Evolutionary conservation across 2,329 filamentous ascomycete species (phyloP).

Genomic region (Penicillium sp.): DNA sequence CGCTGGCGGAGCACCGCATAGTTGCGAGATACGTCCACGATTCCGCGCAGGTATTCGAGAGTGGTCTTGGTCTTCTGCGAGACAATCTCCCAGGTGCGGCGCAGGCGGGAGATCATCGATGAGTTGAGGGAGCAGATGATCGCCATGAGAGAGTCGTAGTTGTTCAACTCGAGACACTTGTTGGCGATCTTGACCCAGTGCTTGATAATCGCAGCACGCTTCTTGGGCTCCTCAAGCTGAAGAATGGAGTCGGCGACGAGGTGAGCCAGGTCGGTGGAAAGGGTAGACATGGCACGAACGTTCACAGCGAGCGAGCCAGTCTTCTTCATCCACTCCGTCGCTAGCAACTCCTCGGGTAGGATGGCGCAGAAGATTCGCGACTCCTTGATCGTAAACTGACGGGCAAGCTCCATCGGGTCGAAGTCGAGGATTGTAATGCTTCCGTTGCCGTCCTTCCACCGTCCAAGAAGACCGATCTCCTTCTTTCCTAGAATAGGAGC

Average conservation of each 20-base stretch:
- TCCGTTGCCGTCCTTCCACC: constrained; percentile 74
- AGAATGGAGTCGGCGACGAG: constrained; percentile 93
- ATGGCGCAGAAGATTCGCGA: constrained; percentile 92
- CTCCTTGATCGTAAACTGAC: constrained; percentile 90
- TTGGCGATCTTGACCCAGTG: constrained; percentile 97
- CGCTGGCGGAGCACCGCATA: constrained; percentile 83
- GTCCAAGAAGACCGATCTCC: constrained; percentile 72
- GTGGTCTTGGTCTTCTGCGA: constrained; percentile 81
- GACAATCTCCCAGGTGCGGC: constrained; percentile 89
- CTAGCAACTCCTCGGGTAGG: constrained; percentile 86
- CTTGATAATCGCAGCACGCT: constrained; percentile 87
- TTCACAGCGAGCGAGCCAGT: constrained; percentile 79
- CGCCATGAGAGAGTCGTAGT: constrained; percentile 96
- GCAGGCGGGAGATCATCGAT: constrained; percentile 85
- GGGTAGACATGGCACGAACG: constrained; percentile 88
- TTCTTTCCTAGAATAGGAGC: constrained; percentile 73
- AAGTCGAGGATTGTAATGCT: constrained; percentile 83
- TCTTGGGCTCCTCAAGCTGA: constrained; percentile 86
- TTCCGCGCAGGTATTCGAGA: constrained; percentile 77
- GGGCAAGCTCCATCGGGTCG: constrained; percentile 85
- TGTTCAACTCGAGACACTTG: constrained; percentile 85
- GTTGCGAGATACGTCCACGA: constrained; percentile 89
- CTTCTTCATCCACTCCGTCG: constrained; percentile 93
- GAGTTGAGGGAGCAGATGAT: constrained; percentile 94
- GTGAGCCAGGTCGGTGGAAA: constrained; percentile 92